A percentile compares a stretch with the other conserved stretches of the same genome.
These are phyloP conservation scores for Panus rudis DNA, from an alignment of 768 basidiomycete genomes.

Conservation along the genomic window DNA sequence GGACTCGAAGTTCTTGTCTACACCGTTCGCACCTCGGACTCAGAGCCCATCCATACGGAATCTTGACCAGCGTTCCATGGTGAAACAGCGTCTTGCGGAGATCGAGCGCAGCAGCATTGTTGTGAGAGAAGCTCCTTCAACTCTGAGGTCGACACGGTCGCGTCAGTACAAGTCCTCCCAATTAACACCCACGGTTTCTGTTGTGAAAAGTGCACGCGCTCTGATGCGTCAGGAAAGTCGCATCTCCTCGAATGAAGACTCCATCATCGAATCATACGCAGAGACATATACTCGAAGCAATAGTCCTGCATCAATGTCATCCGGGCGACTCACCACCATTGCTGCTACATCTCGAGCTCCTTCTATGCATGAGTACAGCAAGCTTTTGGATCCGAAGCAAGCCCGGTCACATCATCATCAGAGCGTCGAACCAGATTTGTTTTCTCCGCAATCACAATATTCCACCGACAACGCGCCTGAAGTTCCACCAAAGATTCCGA, in stretches of 20 bases:
- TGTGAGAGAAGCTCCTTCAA: slow-evolving; percentile 10
- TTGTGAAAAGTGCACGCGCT: too few species aligned
- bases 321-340: slow-evolving; percentile 5
- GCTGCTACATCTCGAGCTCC: too few species aligned
- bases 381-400: too few species aligned
- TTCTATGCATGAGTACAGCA: too few species aligned
- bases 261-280: slow-evolving; percentile 4
- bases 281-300: neutral
- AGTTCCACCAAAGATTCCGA: too few species aligned
- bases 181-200: too few species aligned
- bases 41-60: slow-evolving; percentile 58
- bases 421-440: too few species aligned
- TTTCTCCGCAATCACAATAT: slow-evolving; percentile 11
- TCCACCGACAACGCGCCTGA: too few species aligned
- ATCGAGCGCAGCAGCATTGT: slow-evolving; percentile 33
- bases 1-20: slow-evolving; percentile 12
- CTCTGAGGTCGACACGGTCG: slow-evolving; percentile 8
- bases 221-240: too few species aligned
- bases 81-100: slow-evolving; percentile 58
- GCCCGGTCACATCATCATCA: too few species aligned
- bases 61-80: slow-evolving; percentile 54
- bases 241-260: slow-evolving; percentile 5
- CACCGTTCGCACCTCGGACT: slow-evolving; percentile 23
- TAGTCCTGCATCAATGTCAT: slow-evolving; percentile 5
- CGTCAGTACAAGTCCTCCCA: slow-evolving; percentile 8